Evolutionary conservation across 495 filamentous ascomycete species (phyloP).

Genomic region (Letharia lupina): DNA sequence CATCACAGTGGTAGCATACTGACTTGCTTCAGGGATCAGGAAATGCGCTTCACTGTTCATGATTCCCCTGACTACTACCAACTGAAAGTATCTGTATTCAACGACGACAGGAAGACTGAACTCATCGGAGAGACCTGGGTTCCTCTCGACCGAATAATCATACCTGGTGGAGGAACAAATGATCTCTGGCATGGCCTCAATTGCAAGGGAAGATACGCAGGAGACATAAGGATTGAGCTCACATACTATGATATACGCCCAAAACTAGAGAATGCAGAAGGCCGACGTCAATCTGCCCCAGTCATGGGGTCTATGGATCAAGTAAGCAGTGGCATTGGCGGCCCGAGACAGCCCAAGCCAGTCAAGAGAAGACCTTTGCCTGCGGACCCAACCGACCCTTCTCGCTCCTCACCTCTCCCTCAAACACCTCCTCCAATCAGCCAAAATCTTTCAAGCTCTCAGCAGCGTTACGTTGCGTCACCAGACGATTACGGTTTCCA

Average conservation of each 20-base stretch:
- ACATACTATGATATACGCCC: constrained; percentile 90
- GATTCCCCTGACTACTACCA: constrained; percentile 93
- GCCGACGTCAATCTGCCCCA: constrained; percentile 42
- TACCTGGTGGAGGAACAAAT: constrained; percentile 79
- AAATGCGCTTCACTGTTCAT: constrained; percentile 91
- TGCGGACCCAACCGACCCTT: constrained; percentile 50
- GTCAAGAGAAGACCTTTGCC: constrained; percentile 76
- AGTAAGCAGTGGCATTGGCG: constrained; percentile 27
- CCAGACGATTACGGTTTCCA: constrained; percentile 10
- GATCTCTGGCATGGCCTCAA: constrained; percentile 84
- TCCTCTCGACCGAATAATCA: constrained; percentile 68
- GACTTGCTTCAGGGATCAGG: constrained; percentile 68
- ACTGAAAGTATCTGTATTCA: constrained; percentile 91
- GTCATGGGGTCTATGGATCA: constrained; percentile 7
- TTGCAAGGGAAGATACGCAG: constrained; percentile 88
- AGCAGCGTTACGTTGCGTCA: constrained; percentile 17
- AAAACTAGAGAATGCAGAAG: constrained; percentile 57
- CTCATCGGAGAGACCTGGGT: constrained; percentile 91
- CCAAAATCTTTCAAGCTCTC: constrained; percentile 8
- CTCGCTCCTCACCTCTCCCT: constrained; percentile 26
- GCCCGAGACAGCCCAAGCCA: constrained; percentile 51
- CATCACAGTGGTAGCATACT: constrained; percentile 6
- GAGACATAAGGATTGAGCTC: constrained; percentile 88
- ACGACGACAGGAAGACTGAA: constrained; percentile 94
- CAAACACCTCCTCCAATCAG: constrained; percentile 15